A percentile compares a stretch with the other conserved stretches of the same genome.
Evolutionary conservation across 2,329 filamentous ascomycete genomes (phyloP).

Genomic region (Akanthomyces muscarius): DNA sequence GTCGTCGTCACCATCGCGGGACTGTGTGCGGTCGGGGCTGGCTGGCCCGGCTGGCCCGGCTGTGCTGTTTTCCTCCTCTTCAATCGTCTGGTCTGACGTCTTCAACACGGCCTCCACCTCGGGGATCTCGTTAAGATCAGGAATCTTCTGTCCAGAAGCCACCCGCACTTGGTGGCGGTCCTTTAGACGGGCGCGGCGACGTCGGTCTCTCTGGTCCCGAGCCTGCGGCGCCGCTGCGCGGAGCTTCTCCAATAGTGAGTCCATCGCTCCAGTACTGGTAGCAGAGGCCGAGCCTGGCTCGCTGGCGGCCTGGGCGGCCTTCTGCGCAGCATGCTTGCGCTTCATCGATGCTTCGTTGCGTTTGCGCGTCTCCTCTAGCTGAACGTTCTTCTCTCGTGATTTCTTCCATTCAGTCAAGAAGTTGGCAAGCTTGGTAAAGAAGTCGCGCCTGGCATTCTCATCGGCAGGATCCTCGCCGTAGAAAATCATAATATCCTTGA

Average conservation of each 20-base stretch:
- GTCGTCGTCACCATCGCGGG: slow-evolving; percentile 57
- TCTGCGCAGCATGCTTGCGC: slow-evolving; percentile 74
- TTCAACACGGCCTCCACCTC: slow-evolving; percentile 45
- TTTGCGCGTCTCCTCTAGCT: slow-evolving; percentile 73
- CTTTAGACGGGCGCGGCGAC: slow-evolving; percentile 82
- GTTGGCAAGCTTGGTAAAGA: slow-evolving; percentile 87
- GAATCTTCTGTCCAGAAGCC: slow-evolving; percentile 84
- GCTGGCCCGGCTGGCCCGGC: slow-evolving; percentile 46
- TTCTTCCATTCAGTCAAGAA: slow-evolving; percentile 96
- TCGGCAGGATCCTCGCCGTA: slow-evolving; percentile 92
- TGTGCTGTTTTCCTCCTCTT: slow-evolving; percentile 42
- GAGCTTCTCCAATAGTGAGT: slow-evolving; percentile 89
- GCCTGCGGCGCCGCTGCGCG: slow-evolving; percentile 88
- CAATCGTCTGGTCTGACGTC: slow-evolving; percentile 34
- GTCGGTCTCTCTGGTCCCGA: slow-evolving; percentile 81
- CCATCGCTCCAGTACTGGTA: slow-evolving; percentile 84
- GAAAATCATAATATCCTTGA: slow-evolving; percentile 93
- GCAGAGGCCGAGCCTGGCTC: slow-evolving; percentile 59
- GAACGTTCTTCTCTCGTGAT: slow-evolving; percentile 87
- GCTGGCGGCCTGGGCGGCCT: slow-evolving; percentile 49
- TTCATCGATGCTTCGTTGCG: slow-evolving; percentile 91
- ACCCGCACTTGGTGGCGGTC: slow-evolving; percentile 86
- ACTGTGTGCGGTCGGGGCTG: slow-evolving; percentile 29
- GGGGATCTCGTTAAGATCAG: slow-evolving; percentile 60
- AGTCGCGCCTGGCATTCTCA: slow-evolving; percentile 88